Evolutionary conservation across 306 rosid species (phyloP).

Genomic region (Trifolium fragiferum): DNA sequence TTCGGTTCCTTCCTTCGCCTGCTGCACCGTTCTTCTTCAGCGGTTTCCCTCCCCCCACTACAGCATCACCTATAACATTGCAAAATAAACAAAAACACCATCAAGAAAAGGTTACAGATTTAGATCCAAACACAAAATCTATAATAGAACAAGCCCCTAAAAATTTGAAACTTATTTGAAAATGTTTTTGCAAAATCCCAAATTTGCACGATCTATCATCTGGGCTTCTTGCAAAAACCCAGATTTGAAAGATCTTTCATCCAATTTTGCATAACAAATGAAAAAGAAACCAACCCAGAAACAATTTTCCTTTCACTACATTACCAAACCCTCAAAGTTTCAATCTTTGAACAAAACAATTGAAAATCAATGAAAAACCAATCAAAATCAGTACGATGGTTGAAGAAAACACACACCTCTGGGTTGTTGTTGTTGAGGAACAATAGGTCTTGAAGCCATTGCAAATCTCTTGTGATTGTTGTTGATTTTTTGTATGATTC

Average conservation of each 20-base stretch:
- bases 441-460: slow-evolving; percentile 75
- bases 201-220: not conserved
- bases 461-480: not conserved
- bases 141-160: not conserved
- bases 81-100: not conserved
- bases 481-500: slow-evolving; percentile 6
- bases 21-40: slow-evolving; percentile 62
- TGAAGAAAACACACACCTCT: slow-evolving; percentile 52
- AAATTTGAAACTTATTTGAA: not conserved
- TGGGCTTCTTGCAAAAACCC: not conserved
- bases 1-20: slow-evolving; percentile 57
- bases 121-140: not conserved
- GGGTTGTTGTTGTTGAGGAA: slow-evolving; percentile 68
- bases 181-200: no score
- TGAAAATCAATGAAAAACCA: no score
- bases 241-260: not conserved
- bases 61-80: slow-evolving; percentile 61
- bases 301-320: not conserved
- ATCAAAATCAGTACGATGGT: not conserved
- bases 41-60: slow-evolving; percentile 58
- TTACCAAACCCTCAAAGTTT: not conserved
- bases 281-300: not conserved
- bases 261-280: not conserved
- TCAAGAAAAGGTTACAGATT: not conserved
- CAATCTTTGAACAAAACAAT: not conserved